Conservation (phyloP, 192 early-diverging fungal genomes). For the Coemansia sp. region DNA sequence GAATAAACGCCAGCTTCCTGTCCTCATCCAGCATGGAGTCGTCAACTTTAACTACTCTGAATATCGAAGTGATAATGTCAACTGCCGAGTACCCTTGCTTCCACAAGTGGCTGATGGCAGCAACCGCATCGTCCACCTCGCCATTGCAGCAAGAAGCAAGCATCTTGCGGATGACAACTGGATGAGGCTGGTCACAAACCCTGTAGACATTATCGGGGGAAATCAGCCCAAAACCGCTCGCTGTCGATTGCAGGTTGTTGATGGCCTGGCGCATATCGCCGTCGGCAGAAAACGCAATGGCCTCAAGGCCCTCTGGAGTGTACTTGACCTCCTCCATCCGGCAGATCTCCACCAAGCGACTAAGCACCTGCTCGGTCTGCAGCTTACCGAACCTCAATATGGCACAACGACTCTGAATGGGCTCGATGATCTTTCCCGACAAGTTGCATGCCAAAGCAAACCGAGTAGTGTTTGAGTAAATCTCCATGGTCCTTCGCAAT, state of each 20-base stretch:
- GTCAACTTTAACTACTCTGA: slow-evolving; percentile 81
- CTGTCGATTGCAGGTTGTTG: slow-evolving; percentile 92
- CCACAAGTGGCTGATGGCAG: slow-evolving; percentile 71
- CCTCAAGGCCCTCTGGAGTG: slow-evolving; percentile 85
- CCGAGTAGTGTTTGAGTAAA: slow-evolving; percentile 91
- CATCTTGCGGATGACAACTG: slow-evolving; percentile 72
- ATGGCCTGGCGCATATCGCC: slow-evolving; percentile 99
- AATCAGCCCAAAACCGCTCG: slow-evolving; percentile 81
- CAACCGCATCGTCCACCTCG: slow-evolving; percentile 70
- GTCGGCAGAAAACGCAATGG: slow-evolving; percentile 92
- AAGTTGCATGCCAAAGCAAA: slow-evolving; percentile 97
- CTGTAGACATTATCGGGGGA: slow-evolving; percentile 91
- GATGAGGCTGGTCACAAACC: slow-evolving; percentile 97
- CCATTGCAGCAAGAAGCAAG: slow-evolving; percentile 67
- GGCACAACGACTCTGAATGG: slow-evolving; percentile 94
- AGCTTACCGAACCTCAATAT: slow-evolving; percentile 84
- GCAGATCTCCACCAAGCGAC: slow-evolving; percentile 82
- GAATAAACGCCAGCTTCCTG: slow-evolving; percentile 79
- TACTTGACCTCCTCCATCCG: slow-evolving; percentile 79
- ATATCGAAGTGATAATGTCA: slow-evolving; percentile 90
- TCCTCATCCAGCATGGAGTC: slow-evolving; percentile 68
- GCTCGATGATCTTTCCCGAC: slow-evolving; percentile 96
- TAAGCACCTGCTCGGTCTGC: slow-evolving; percentile 73
- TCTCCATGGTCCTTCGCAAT: slow-evolving; percentile 96
- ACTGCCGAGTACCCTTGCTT: slow-evolving; percentile 79